Percentiles rank a stretch among this genome's conserved stretches.
Conservation (phyloP, 352 stramenopile genomes). For the Globisporangium echinulatum region DNA sequence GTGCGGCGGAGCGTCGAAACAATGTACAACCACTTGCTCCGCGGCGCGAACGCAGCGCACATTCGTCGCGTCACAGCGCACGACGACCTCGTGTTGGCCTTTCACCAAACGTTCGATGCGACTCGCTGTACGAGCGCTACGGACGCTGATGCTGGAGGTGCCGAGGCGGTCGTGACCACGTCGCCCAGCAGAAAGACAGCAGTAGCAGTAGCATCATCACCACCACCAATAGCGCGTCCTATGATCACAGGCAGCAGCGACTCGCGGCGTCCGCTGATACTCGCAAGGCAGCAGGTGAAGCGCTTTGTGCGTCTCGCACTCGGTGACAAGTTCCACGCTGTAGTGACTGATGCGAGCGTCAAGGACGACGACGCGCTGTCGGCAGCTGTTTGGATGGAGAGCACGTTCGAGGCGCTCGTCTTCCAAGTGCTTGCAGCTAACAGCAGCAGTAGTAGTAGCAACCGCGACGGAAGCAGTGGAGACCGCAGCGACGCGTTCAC, state of each 20-base stretch:
- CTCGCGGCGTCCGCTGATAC: background rate
- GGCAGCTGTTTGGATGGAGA: slow-evolving; percentile 25
- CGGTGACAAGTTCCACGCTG: slow-evolving; percentile 25
- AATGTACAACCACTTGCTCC: slow-evolving; percentile 28
- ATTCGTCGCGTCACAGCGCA: slow-evolving; percentile 24
- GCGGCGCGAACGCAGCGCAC: slow-evolving; percentile 34
- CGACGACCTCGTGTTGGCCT: slow-evolving; percentile 24
- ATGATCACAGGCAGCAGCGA: background rate
- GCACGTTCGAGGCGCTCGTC: slow-evolving; percentile 29
- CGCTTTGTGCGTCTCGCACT: slow-evolving; percentile 31
- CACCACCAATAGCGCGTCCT: too few species aligned
- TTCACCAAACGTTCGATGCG: slow-evolving; percentile 16
- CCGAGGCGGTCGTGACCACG: background rate
- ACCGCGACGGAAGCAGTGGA: background rate
- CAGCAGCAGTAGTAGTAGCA: background rate
- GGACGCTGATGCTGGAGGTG: too few species aligned
- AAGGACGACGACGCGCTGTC: slow-evolving; percentile 5
- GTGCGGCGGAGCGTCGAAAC: slow-evolving; percentile 36
- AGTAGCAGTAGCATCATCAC: background rate
- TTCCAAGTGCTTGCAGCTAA: slow-evolving; percentile 15
- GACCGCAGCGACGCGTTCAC: slow-evolving; percentile 13
- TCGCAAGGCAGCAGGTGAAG: slow-evolving; percentile 46
- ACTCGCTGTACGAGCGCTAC: background rate
- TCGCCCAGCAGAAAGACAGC: slow-evolving; percentile 1
- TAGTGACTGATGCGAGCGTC: background rate